Percentiles rank a stretch among this genome's conserved stretches.
These are phyloP conservation scores for Phaeosphaeria sp. DNA, from an alignment of 2,329 filamentous ascomycete genomes.

Conservation along the genomic window DNA sequence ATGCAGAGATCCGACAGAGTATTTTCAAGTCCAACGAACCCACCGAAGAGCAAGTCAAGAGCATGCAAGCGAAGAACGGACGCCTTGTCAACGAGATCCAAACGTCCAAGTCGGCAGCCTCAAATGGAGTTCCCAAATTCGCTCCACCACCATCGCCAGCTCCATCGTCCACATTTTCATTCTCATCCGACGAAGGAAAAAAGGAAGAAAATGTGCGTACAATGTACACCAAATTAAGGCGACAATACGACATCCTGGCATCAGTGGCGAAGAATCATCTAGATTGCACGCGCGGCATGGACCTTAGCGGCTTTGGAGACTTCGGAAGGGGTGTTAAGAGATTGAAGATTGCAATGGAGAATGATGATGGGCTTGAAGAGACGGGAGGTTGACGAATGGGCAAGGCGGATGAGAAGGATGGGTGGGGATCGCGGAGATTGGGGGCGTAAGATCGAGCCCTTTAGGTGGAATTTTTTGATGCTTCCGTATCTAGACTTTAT, in stretches of 20 bases:
- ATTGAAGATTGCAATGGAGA: slow-evolving; percentile 19
- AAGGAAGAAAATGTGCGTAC: slow-evolving; percentile 28
- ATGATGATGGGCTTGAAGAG: background rate
- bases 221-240: slow-evolving; percentile 26
- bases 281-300: slow-evolving; percentile 17
- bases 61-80: background rate
- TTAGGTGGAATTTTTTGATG: no score
- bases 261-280: slow-evolving; percentile 12
- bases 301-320: slow-evolving; percentile 27
- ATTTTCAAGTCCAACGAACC: background rate
- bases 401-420: background rate
- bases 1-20: slow-evolving; percentile 6
- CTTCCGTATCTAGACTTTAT: no score
- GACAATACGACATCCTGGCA: slow-evolving; percentile 21
- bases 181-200: slow-evolving; percentile 6
- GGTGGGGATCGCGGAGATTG: background rate
- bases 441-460: no score
- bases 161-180: background rate
- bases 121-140: background rate
- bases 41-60: background rate
- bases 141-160: slow-evolving; percentile 4
- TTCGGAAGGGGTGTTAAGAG: slow-evolving; percentile 27
- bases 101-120: background rate
- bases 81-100: background rate
- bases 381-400: background rate